Evolutionary conservation across 2,329 filamentous ascomycete genomes (phyloP), one percentile per base, ranked within the genome.

Genomic region (Pseudovirgaria hyperparasitica): DNA sequence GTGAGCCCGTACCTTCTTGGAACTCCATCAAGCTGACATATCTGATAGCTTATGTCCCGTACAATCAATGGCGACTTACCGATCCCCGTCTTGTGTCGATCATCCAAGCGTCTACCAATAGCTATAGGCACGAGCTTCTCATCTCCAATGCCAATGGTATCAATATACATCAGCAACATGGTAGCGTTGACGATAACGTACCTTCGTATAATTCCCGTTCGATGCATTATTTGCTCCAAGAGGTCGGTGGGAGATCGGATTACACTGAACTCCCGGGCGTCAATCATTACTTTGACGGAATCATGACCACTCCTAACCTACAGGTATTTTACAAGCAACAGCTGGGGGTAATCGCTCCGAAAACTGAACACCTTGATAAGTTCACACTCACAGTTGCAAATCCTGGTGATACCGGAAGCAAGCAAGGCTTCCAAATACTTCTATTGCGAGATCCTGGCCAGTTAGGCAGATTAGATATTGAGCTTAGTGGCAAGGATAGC

Each of bases 101-200:
- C 3, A 34, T 72, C 7, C 57, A 65, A 26, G 56, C 54, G 12
- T 55, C 67, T 8, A 42, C 67, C 16, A 60, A 58, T 31, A 64
- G 52, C 37, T 73, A 65, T 35, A 61, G 63, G 16, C 65, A 72
- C 40, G 69, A 73, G 35, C 46, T 70, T 31, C 50, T 74, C 9
- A 45, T 64, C 29, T 45, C 54, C 3, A 73, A 73, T 33, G 46
- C 58, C 10, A 54, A 52, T 19, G 65, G 60, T 6, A 65, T 71
- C 15, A 63, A 64, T 2, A 54, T 72, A 3, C 43, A 68, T 19
- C 63, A 69, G 36, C 68, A 72, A 34, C 70, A 74, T 43, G 68
- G 70, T 5, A 53, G 57, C 16, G 39, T 49, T 7, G 70, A 73
- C 39, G 65, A 70, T 35, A 74, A 73, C 38, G 69, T 74, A 3